These are phyloP conservation scores for Meredithiella fracta DNA, from an alignment of 2,329 filamentous ascomycete genomes.

Conservation along the genomic window DNA sequence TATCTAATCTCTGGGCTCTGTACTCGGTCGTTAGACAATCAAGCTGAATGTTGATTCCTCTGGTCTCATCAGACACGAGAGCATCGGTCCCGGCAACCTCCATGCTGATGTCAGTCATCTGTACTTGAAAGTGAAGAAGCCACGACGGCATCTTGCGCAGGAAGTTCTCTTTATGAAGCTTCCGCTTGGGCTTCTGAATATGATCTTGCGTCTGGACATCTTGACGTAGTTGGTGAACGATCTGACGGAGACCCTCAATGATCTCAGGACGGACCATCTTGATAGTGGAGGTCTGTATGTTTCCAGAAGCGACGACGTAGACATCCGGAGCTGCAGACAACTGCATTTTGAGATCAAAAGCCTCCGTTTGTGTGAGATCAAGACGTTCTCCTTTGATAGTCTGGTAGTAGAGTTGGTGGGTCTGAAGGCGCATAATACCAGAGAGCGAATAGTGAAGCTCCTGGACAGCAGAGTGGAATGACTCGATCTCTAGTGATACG, in stretches of 20 bases:
- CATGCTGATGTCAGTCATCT: constrained; percentile 75
- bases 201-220: constrained; percentile 36
- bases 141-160: constrained; percentile 66
- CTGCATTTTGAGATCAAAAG: constrained; percentile 71
- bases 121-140: constrained; percentile 69
- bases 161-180: constrained; percentile 45
- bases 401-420: constrained; percentile 87
- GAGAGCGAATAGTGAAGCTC: constrained; percentile 76
- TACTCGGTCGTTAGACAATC: constrained; percentile 84
- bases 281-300: constrained; percentile 70
- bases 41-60: constrained; percentile 71
- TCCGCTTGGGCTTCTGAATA: constrained; percentile 26
- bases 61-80: constrained; percentile 63
- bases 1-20: constrained; percentile 60
- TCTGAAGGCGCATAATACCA: constrained; percentile 66
- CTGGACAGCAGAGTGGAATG: constrained; percentile 75
- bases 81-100: constrained; percentile 82
- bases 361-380: constrained; percentile 74
- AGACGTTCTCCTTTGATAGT: constrained; percentile 68
- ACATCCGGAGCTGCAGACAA: constrained; percentile 74
- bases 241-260: constrained; percentile 78
- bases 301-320: constrained; percentile 62
- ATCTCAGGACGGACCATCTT: constrained; percentile 88
- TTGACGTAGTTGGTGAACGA: constrained; percentile 65
- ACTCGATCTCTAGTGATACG: constrained; percentile 81